Percentiles rank a stretch among this genome's conserved stretches.
phyloP scores from a whole-genome alignment of 2,329 filamentous ascomycete genomes.

The Ceratocystis cacaofunesta region DNA sequence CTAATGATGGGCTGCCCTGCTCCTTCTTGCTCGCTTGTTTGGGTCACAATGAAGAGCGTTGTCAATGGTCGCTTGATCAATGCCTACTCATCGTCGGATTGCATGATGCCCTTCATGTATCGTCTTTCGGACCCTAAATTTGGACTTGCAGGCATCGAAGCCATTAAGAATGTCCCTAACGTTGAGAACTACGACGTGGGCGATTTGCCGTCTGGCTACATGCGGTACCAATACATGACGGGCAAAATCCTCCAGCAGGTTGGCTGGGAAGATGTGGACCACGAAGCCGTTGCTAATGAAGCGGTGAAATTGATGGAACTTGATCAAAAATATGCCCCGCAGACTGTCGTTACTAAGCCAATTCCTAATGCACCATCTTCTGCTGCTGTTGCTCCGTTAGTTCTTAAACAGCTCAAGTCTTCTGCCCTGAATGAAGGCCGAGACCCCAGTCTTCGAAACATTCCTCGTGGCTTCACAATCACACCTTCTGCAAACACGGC shows the following conservation, averaged over 20 bases:
- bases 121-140: slow-evolving; percentile 67
- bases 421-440: slow-evolving; percentile 8
- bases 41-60: slow-evolving; percentile 63
- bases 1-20: slow-evolving; percentile 72
- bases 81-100: slow-evolving; percentile 76
- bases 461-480: not conserved
- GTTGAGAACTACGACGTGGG: slow-evolving; percentile 56
- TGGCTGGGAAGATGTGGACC: slow-evolving; percentile 52
- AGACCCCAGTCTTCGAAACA: not conserved
- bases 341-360: not conserved
- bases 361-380: not conserved
- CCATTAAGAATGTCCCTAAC: slow-evolving; percentile 48
- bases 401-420: not conserved
- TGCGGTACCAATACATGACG: slow-evolving; percentile 53
- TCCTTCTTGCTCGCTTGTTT: slow-evolving; percentile 55
- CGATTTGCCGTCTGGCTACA: slow-evolving; percentile 50
- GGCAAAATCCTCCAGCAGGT: slow-evolving; percentile 52
- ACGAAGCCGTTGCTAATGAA: slow-evolving; percentile 21
- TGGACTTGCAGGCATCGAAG: slow-evolving; percentile 72
- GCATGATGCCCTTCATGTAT: slow-evolving; percentile 76
- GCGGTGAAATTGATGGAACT: slow-evolving; percentile 23
- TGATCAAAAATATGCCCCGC: slow-evolving; percentile 26
- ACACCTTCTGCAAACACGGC: not conserved
- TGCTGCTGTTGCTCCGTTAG: not conserved
- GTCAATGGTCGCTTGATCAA: slow-evolving; percentile 79